Evolutionary conservation across 2,329 filamentous ascomycete species (phyloP).

Genomic region (Colletotrichum sp.): DNA sequence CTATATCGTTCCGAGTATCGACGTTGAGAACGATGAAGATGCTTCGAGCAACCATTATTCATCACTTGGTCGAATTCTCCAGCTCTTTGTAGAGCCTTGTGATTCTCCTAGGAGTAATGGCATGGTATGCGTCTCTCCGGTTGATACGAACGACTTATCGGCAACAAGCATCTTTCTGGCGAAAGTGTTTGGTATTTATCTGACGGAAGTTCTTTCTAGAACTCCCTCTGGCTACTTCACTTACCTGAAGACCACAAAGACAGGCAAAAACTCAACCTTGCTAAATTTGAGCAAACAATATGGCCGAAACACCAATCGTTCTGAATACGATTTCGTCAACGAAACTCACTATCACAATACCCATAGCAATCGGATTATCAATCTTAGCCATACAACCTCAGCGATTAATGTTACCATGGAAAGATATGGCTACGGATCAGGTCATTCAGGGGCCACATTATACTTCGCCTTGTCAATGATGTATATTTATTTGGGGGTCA

Average conservation of each 20-base stretch:
- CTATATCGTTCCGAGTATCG: too few relatives aligned
- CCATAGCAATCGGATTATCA: too few relatives aligned
- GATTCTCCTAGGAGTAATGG: rapidly evolving
- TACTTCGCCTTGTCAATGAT: background rate
- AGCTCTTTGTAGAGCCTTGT: background rate
- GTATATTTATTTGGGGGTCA: background rate
- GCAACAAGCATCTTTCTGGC: background rate
- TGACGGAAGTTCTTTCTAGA: background rate
- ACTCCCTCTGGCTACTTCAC: background rate
- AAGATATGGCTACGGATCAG: background rate
- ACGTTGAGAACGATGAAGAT: too few relatives aligned
- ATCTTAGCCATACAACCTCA: background rate
- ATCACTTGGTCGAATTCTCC: background rate
- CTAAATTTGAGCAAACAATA: background rate
- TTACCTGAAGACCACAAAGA: background rate
- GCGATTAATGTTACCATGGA: background rate
- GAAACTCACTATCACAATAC: background rate
- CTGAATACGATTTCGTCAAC: background rate
- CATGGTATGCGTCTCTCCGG: background rate
- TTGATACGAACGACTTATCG: background rate
- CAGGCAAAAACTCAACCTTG: background rate
- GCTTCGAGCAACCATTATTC: background rate
- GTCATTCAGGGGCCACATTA: background rate
- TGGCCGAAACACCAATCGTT: background rate
- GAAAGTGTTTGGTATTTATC: background rate